A percentile compares a stretch with the other conserved stretches of the same genome.
Evolutionary conservation across 2,329 filamentous ascomycete genomes (phyloP).

Genomic region (Lachnellula cervina): DNA sequence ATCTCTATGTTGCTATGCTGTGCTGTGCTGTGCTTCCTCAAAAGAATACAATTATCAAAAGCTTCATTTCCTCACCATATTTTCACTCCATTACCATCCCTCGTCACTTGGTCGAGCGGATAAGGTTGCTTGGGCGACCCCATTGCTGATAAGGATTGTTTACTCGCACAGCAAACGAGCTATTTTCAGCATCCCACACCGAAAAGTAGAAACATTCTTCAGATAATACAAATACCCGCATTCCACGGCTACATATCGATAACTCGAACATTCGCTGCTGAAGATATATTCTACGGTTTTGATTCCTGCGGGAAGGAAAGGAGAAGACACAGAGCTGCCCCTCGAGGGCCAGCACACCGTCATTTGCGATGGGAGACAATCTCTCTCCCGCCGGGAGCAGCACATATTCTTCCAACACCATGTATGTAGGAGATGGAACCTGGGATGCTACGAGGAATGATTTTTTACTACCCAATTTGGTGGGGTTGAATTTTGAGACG

Average conservation of each 20-base stretch:
- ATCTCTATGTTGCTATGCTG: not conserved
- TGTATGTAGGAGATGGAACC: slow-evolving; percentile 76
- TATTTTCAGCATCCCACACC: not conserved
- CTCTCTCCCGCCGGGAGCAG: slow-evolving; percentile 59
- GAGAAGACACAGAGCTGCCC: slow-evolving; percentile 6
- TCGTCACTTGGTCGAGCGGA: not conserved
- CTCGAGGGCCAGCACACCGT: slow-evolving; percentile 13
- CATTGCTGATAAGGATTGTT: not conserved
- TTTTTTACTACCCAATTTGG: slow-evolving; percentile 72
- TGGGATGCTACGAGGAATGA: slow-evolving; percentile 75
- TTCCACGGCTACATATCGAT: slow-evolving; percentile 15
- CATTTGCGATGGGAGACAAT: slow-evolving; percentile 28
- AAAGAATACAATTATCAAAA: not conserved
- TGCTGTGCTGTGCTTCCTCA: not conserved
- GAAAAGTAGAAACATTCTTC: not conserved
- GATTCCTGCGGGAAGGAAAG: not conserved
- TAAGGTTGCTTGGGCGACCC: not conserved
- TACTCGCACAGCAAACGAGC: not conserved
- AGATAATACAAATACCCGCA: not conserved
- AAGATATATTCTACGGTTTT: not conserved
- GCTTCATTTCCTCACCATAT: not conserved
- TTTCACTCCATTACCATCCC: not conserved
- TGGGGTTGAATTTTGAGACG: slow-evolving; percentile 72
- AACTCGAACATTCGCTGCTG: not conserved
- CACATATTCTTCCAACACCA: slow-evolving; percentile 67